These are phyloP conservation scores for Lachnellula subtilissima DNA, from an alignment of 2,329 filamentous ascomycete species.

Conservation along the genomic window DNA sequence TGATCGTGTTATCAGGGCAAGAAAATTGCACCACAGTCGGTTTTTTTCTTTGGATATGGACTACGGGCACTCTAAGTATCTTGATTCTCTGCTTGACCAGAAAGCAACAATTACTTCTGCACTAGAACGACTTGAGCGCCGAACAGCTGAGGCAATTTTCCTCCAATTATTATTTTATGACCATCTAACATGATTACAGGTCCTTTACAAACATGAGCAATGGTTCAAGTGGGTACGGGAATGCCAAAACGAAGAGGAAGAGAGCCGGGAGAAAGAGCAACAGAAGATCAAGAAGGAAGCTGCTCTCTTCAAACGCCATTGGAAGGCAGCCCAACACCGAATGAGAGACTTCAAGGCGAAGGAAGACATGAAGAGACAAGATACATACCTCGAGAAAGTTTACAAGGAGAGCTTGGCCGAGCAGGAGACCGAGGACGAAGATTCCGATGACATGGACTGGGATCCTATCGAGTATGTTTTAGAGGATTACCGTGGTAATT, in stretches of 20 bases:
- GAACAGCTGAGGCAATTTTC: conserved; percentile 36
- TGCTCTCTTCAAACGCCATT: conserved; percentile 43
- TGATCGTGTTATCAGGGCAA: conserved; percentile 38
- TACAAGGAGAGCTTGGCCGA: conserved; percentile 38
- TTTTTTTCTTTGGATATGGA: conserved; percentile 40
- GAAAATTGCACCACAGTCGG: conserved; percentile 38
- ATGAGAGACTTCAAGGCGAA: conserved; percentile 35
- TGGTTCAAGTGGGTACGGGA: conserved; percentile 45
- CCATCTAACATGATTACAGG: not conserved
- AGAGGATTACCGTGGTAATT: conserved; percentile 40
- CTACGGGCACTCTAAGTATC: conserved; percentile 40
- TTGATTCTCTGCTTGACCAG: conserved; percentile 35
- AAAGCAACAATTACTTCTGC: conserved; percentile 27
- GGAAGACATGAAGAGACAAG: conserved; percentile 40
- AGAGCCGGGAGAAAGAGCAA: conserved; percentile 41
- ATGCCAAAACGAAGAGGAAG: conserved; percentile 42
- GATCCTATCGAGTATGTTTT: conserved; percentile 45
- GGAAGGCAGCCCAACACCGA: conserved; percentile 39
- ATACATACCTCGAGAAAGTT: conserved; percentile 39
- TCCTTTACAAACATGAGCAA: conserved; percentile 40
- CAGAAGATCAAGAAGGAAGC: conserved; percentile 46
- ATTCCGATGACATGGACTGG: conserved; percentile 36
- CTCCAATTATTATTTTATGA: not conserved
- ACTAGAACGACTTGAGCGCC: conserved; percentile 39
- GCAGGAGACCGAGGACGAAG: conserved; percentile 20